Evolutionary conservation across 1,284 basidiomycete species (phyloP).

Genomic region (Cutaneotrichosporon spelunceum): DNA sequence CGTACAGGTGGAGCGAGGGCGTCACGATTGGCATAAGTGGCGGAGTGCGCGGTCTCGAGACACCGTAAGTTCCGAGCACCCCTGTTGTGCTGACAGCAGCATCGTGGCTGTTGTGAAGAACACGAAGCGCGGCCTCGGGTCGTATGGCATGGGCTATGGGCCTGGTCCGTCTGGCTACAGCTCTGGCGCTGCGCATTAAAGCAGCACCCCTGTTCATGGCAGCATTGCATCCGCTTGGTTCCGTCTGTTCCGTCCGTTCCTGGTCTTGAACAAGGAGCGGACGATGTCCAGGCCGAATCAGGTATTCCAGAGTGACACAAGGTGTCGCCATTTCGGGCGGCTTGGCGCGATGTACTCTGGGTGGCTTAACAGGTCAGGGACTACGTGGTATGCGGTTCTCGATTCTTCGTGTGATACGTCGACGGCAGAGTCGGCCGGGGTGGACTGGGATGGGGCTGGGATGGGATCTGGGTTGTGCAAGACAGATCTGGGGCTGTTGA

Average conservation of each 20-base stretch:
- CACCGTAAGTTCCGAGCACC: slow-evolving; percentile 42
- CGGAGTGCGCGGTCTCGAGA: slow-evolving; percentile 45
- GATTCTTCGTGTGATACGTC: not conserved
- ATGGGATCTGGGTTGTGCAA: too few relatives aligned
- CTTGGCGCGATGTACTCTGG: not conserved
- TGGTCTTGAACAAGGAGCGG: too few relatives aligned
- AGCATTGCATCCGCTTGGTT: too few relatives aligned
- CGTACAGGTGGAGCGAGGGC: slow-evolving; percentile 48
- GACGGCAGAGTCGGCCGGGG: too few relatives aligned
- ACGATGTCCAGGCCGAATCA: too few relatives aligned
- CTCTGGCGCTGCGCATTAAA: not conserved
- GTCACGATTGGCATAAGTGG: slow-evolving; percentile 45
- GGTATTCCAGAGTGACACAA: too few relatives aligned
- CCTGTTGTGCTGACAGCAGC: slow-evolving; percentile 37
- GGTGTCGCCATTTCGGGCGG: not conserved
- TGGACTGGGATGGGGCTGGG: too few relatives aligned
- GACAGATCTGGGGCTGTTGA: too few relatives aligned
- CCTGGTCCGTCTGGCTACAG: not conserved
- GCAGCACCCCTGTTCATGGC: too few relatives aligned
- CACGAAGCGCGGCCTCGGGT: slow-evolving; percentile 52
- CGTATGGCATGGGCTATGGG: slow-evolving; percentile 21
- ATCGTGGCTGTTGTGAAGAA: slow-evolving; percentile 53
- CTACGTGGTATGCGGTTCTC: not conserved
- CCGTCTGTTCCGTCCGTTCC: too few relatives aligned
- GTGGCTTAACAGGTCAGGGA: not conserved